phyloP scores from a whole-genome alignment of 306 rosid species.

The Quercus agrifolia region DNA sequence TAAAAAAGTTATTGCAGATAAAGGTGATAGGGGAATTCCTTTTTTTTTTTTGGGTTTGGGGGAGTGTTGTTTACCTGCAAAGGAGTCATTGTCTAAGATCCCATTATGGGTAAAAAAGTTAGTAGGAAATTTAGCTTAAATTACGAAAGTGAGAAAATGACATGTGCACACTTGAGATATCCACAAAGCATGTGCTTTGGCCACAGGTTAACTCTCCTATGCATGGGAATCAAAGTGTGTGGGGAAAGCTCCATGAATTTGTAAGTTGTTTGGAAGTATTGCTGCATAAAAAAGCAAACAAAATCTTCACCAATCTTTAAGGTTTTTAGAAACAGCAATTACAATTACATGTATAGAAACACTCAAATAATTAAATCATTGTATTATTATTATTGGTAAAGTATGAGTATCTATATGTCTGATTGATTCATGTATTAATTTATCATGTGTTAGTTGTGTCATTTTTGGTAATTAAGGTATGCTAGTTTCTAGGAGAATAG shows the following conservation, averaged over 20 bases:
- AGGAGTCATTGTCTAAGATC: neutral
- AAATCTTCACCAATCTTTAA: neutral
- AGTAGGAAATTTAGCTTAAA: neutral
- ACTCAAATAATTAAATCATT: no score
- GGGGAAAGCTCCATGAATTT: constrained; percentile 80
- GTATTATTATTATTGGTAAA: no score
- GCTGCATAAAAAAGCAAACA: constrained; percentile 37
- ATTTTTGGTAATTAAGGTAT: no score
- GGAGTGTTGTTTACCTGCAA: neutral
- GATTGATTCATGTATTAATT: no score
- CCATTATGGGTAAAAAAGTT: neutral
- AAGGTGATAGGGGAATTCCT: neutral
- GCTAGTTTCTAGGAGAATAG: no score
- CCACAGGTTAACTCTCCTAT: constrained; percentile 90
- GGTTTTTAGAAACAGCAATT: neutral
- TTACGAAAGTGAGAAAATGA: neutral
- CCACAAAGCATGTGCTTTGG: constrained; percentile 84
- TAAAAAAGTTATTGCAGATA: neutral
- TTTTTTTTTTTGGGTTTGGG: neutral
- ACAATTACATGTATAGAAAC: no score
- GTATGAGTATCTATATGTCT: no score
- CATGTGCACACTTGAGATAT: constrained; percentile 64
- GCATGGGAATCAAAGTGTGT: constrained; percentile 72
- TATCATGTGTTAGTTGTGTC: no score
- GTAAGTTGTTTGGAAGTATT: constrained; percentile 72